Evolutionary conservation across 2,329 filamentous ascomycete genomes (phyloP).

Genomic region (Teratosphaeria pseudoeucalypti): DNA sequence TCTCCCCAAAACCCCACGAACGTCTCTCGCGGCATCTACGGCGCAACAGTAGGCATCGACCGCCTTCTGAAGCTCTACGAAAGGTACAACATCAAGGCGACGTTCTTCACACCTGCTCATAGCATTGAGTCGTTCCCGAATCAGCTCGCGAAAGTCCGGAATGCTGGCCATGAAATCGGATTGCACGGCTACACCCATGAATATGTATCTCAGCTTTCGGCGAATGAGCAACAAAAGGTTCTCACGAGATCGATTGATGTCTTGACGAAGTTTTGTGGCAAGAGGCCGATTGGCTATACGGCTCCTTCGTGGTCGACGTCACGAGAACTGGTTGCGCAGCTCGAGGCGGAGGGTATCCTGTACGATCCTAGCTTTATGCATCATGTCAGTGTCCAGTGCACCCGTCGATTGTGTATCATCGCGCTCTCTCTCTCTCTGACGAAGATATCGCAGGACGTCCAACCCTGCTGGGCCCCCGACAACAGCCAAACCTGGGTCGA

Average conservation of each 20-base stretch:
- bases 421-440: not conserved
- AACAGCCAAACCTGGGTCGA: constrained; percentile 18
- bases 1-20: constrained; percentile 29
- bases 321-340: constrained; percentile 28
- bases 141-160: constrained; percentile 35
- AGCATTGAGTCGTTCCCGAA: constrained; percentile 39
- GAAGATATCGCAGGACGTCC: constrained; percentile 25
- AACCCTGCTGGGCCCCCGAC: constrained; percentile 25
- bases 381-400: constrained; percentile 14
- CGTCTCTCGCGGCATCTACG: constrained; percentile 31
- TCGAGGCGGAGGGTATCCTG: constrained; percentile 33
- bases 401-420: not conserved
- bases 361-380: constrained; percentile 43
- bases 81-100: constrained; percentile 33
- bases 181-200: constrained; percentile 31
- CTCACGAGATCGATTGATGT: constrained; percentile 30
- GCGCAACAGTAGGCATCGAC: constrained; percentile 31
- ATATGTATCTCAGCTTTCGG: constrained; percentile 20
- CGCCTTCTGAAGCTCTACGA: constrained; percentile 32
- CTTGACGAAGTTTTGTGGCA: constrained; percentile 29
- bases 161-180: constrained; percentile 34
- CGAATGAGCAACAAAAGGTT: constrained; percentile 28
- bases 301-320: constrained; percentile 35
- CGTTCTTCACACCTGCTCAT: constrained; percentile 34
- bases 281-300: constrained; percentile 34